Evolutionary conservation across 2,329 filamentous ascomycete genomes (phyloP).

Genomic region (Colletotrichum eremochloae): DNA sequence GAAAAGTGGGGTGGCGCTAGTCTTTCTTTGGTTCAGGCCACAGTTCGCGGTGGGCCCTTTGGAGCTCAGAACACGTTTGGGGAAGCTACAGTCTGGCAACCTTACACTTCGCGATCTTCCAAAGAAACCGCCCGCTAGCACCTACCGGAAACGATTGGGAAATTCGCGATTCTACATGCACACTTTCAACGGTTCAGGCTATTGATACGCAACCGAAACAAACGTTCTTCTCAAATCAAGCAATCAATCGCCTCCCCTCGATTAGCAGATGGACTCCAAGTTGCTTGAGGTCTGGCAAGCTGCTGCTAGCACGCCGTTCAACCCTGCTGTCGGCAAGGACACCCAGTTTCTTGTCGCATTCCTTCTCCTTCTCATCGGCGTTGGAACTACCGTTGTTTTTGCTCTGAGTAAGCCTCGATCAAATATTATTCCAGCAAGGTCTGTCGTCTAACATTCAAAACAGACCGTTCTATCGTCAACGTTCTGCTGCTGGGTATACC

Average conservation of each 20-base stretch:
- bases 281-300: conserved; percentile 94
- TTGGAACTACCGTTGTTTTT: conserved; percentile 83
- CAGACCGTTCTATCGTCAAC: conserved; percentile 86
- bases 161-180: conserved; percentile 5
- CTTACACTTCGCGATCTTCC: conserved; percentile 26
- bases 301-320: conserved; percentile 87
- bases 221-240: not conserved
- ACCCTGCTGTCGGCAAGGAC: conserved; percentile 83
- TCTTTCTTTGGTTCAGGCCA: conserved; percentile 51
- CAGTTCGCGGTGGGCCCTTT: conserved; percentile 49
- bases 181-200: conserved; percentile 4
- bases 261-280: conserved; percentile 77
- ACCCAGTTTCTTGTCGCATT: conserved; percentile 88
- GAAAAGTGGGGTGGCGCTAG: conserved; percentile 50
- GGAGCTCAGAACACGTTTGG: conserved; percentile 43
- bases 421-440: not conserved
- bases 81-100: conserved; percentile 28
- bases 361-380: conserved; percentile 77
- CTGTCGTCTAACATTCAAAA: conserved; percentile 44
- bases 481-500: conserved; percentile 85
- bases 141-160: conserved; percentile 6
- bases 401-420: conserved; percentile 77
- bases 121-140: conserved; percentile 19
- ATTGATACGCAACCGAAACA: not conserved
- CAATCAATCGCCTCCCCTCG: conserved; percentile 4